Evolutionary conservation across 805 yeast species (phyloP).

Genomic region (Huiozyma sinensis): DNA sequence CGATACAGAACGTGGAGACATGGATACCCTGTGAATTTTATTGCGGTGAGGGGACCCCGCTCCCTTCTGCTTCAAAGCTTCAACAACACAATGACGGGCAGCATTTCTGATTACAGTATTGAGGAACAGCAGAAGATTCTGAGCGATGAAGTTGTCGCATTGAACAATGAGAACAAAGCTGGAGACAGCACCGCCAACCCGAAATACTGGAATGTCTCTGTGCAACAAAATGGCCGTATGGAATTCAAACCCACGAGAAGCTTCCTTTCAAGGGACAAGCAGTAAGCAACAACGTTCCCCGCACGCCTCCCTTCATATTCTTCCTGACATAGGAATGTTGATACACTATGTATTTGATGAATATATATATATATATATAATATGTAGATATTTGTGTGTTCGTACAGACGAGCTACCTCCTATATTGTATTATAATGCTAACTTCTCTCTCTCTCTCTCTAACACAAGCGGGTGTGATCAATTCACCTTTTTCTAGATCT

Average conservation of each 20-base stretch:
- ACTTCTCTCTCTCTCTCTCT: too few relatives aligned
- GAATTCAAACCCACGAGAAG: background rate
- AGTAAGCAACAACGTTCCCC: too few relatives aligned
- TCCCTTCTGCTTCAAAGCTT: slow-evolving; percentile 22
- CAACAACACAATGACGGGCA: slow-evolving; percentile 2
- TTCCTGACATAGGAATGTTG: too few relatives aligned
- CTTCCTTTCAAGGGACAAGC: too few relatives aligned
- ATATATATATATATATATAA: too few relatives aligned
- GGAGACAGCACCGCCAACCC: background rate
- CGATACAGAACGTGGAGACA: slow-evolving; percentile 10
- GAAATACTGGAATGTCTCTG: slow-evolving; percentile 1
- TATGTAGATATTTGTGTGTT: too few relatives aligned
- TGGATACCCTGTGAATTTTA: slow-evolving; percentile 15
- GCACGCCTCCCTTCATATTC: too few relatives aligned
- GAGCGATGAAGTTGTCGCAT: background rate
- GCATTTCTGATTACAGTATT: slow-evolving; percentile 1
- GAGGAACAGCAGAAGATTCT: slow-evolving; percentile 1
- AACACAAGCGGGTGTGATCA: background rate
- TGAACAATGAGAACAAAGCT: background rate
- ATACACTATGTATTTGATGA: too few relatives aligned
- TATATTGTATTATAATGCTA: too few relatives aligned
- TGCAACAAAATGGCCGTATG: background rate
- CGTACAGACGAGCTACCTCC: too few relatives aligned
- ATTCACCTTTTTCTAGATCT: slow-evolving; percentile 14
- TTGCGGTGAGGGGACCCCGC: slow-evolving; percentile 28